Conservation (phyloP, 371 early-diverging fungal species). For the Mucor indicus region DNA sequence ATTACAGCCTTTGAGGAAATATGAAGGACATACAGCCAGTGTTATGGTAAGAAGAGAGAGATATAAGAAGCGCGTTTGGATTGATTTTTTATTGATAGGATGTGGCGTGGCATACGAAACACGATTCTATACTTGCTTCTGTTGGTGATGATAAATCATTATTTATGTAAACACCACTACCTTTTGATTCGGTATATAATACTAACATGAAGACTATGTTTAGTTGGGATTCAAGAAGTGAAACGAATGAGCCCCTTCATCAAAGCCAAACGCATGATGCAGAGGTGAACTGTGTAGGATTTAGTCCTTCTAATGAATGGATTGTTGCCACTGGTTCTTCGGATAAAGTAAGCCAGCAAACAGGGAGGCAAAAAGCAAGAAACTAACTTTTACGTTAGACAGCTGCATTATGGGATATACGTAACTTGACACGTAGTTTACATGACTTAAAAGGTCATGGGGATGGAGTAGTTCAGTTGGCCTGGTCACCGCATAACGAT, state of each 20-base stretch:
- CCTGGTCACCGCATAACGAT: constrained; percentile 94
- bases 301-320: constrained; percentile 86
- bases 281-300: constrained; percentile 95
- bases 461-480: constrained; percentile 88
- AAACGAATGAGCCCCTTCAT: constrained; percentile 57
- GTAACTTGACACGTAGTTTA: constrained; percentile 77
- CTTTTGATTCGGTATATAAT: too few species aligned
- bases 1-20: constrained; percentile 71
- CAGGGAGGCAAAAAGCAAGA: not conserved
- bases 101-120: constrained; percentile 86
- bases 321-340: constrained; percentile 96
- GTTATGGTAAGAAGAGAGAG: constrained; percentile 65
- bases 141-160: constrained; percentile 94
- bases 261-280: constrained; percentile 82
- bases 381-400: constrained; percentile 60
- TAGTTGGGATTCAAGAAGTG: constrained; percentile 73
- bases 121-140: constrained; percentile 87
- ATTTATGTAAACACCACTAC: too few species aligned
- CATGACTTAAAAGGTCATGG: constrained; percentile 85
- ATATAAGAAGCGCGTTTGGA: not conserved
- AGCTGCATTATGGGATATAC: constrained; percentile 95
- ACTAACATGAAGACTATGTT: not conserved
- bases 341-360: constrained; percentile 64
- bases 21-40: constrained; percentile 81
- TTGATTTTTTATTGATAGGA: constrained; percentile 56